Evolutionary conservation across 768 basidiomycete species (phyloP).

Genomic region (Flagelloscypha sp.): DNA sequence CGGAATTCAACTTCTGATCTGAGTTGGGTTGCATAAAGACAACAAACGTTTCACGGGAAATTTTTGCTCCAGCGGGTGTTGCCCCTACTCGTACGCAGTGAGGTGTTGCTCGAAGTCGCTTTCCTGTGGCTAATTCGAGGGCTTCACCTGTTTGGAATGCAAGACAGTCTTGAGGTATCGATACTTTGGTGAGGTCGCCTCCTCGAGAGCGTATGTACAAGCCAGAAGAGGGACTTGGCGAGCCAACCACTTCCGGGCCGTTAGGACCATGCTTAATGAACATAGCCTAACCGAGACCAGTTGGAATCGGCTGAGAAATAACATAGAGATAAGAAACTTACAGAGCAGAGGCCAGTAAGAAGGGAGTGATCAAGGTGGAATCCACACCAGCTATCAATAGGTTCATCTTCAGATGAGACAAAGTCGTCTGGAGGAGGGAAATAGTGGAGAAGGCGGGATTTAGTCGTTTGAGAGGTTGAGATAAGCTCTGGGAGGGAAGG

Average conservation of each 20-base stretch:
- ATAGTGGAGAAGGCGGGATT: slow-evolving; percentile 94
- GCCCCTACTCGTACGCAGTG: slow-evolving; percentile 83
- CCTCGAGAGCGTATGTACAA: slow-evolving; percentile 87
- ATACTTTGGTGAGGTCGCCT: slow-evolving; percentile 70
- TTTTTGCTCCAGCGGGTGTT: slow-evolving; percentile 32
- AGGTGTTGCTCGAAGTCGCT: slow-evolving; percentile 81
- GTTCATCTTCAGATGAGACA: slow-evolving; percentile 42
- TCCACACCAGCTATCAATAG: slow-evolving; percentile 88
- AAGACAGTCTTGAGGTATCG: slow-evolving; percentile 76
- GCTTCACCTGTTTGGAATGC: slow-evolving; percentile 99
- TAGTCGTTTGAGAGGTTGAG: slow-evolving; percentile 69
- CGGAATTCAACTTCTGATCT: slow-evolving; percentile 57
- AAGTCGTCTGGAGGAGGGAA: slow-evolving; percentile 57
- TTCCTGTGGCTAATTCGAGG: slow-evolving; percentile 79
- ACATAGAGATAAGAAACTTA: slow-evolving; percentile 23
- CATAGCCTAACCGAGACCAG: slow-evolving; percentile 52
- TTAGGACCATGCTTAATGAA: slow-evolving; percentile 51
- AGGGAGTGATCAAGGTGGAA: slow-evolving; percentile 90
- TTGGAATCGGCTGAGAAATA: slow-evolving; percentile 6
- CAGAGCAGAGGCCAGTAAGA: slow-evolving; percentile 88
- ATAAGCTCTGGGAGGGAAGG: slow-evolving; percentile 69
- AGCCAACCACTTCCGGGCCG: slow-evolving; percentile 37
- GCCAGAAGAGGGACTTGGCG: slow-evolving; percentile 74
- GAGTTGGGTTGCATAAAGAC: slow-evolving; percentile 87
- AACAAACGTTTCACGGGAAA: slow-evolving; percentile 84